Conservation (phyloP, 305 asterid genomes). For the Fraxinus greggii region DNA sequence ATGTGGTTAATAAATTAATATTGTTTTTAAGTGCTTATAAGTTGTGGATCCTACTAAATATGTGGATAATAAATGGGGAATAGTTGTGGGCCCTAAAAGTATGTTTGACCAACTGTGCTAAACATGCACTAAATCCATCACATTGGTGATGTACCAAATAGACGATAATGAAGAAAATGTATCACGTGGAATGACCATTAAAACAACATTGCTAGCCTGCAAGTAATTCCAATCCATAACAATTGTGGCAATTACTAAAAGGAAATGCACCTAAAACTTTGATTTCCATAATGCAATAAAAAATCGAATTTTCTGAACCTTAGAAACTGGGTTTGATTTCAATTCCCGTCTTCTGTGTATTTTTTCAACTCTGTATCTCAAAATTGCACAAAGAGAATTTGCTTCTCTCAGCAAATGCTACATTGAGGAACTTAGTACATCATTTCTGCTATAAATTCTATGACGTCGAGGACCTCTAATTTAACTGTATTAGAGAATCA, state of each 20-base stretch:
- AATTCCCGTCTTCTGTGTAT: not conserved
- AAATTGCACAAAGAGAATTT: not conserved
- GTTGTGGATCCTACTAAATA: not conserved
- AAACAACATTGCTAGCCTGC: not conserved
- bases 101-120: not conserved
- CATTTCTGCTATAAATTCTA: not conserved
- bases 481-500: not conserved
- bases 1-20: too few relatives aligned
- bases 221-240: not conserved
- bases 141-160: not conserved
- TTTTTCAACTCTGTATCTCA: not conserved
- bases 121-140: not conserved
- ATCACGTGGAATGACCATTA: not conserved
- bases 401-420: not conserved
- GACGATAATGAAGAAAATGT: not conserved
- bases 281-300: not conserved
- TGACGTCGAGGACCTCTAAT: not conserved
- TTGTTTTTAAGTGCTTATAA: not conserved
- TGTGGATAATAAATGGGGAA: not conserved
- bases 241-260: not conserved
- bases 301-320: not conserved
- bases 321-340: not conserved
- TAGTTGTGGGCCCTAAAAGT: not conserved
- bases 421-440: not conserved
- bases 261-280: not conserved